phyloP scores from a whole-genome alignment of 2,329 filamentous ascomycete genomes.

The Pleomassaria siparia region DNA sequence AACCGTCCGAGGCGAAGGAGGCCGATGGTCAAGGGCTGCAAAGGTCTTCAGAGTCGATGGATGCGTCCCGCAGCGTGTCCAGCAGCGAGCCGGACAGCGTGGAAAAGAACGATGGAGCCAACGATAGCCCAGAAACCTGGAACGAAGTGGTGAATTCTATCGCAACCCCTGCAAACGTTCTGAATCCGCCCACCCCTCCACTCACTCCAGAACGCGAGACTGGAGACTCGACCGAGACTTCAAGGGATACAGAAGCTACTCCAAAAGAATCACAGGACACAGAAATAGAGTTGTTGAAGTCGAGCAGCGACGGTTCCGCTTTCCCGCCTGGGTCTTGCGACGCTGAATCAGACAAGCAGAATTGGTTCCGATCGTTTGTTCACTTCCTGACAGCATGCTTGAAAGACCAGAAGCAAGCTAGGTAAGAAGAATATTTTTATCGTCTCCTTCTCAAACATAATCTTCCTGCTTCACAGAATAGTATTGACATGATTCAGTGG shows the following conservation, averaged over 20 bases:
- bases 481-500: slow-evolving; percentile 3
- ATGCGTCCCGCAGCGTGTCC: background rate
- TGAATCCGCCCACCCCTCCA: slow-evolving; percentile 13
- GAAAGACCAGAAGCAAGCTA: slow-evolving; percentile 23
- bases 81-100: slow-evolving; percentile 19
- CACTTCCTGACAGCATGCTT: slow-evolving; percentile 17
- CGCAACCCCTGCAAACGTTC: slow-evolving; percentile 13
- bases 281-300: background rate
- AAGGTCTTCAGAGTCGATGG: background rate
- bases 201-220: slow-evolving; percentile 15
- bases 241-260: background rate
- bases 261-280: background rate
- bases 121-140: slow-evolving; percentile 10
- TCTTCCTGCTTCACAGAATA: background rate
- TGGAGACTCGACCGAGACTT: background rate
- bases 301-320: background rate
- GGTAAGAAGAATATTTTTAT: slow-evolving; percentile 17
- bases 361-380: slow-evolving; percentile 11
- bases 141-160: slow-evolving; percentile 14
- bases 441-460: background rate
- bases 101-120: slow-evolving; percentile 18
- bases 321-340: background rate
- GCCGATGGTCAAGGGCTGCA: background rate
- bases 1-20: slow-evolving; percentile 7
- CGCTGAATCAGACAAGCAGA: slow-evolving; percentile 4